These are phyloP conservation scores for Mortierella sp. DNA, from an alignment of 371 early-diverging fungal species.

Conservation along the genomic window DNA sequence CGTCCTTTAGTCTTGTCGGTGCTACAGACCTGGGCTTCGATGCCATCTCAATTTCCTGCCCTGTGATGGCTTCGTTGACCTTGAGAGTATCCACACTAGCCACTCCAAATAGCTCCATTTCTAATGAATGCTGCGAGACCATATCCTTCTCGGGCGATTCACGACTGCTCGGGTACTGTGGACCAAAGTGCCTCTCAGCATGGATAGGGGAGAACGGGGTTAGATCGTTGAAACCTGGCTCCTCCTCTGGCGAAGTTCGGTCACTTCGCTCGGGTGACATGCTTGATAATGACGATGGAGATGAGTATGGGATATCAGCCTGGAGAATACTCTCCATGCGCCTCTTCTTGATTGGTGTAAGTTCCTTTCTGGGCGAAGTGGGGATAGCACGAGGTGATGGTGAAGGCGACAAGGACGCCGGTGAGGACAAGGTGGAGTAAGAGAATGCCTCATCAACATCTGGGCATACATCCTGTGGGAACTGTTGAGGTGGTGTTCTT, in stretches of 20 bases:
- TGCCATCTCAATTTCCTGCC: neutral
- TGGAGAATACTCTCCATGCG: conserved; percentile 21
- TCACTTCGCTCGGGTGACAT: conserved; percentile 24
- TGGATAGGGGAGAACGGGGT: conserved; percentile 5
- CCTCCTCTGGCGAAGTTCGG: conserved; percentile 18
- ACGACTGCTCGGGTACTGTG: neutral
- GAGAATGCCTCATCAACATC: conserved; percentile 44
- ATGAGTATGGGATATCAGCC: conserved; percentile 19
- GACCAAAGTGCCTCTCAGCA: neutral
- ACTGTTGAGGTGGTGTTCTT: conserved; percentile 12
- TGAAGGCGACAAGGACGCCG: conserved; percentile 30
- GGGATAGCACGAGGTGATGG: conserved; percentile 27
- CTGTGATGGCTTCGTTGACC: neutral
- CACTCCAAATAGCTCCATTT: conserved; percentile 43
- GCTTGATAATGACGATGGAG: conserved; percentile 30
- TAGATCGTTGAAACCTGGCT: neutral
- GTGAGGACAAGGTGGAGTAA: conserved; percentile 44
- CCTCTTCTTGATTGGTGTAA: conserved; percentile 24
- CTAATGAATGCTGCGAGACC: conserved; percentile 21
- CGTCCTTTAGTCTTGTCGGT: too few relatives aligned
- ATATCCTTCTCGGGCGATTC: neutral
- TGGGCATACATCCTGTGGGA: conserved; percentile 10
- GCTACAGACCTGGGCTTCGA: neutral
- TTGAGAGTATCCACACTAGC: conserved; percentile 1
- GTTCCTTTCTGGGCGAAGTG: conserved; percentile 11